Evolutionary conservation across 2,329 filamentous ascomycete species (phyloP).

Genomic region (Colletotrichum gigasporum): DNA sequence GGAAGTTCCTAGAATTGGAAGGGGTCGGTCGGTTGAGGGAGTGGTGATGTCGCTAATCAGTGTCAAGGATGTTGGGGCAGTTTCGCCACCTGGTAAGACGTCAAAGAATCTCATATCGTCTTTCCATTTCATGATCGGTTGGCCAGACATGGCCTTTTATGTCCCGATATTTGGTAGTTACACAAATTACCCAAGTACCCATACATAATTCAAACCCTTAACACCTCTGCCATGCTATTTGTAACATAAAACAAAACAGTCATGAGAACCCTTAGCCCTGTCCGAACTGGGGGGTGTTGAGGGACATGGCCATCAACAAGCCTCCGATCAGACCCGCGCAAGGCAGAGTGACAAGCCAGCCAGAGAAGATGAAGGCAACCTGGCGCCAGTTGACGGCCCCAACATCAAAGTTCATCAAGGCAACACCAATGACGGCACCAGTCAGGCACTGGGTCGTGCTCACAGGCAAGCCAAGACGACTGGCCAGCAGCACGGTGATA

Average conservation of each 20-base stretch:
- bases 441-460: constrained; percentile 40
- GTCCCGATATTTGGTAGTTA: too few species aligned
- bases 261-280: background rate
- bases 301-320: constrained; percentile 35
- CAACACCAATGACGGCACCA: constrained; percentile 38
- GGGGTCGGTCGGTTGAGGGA: too few species aligned
- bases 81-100: too few species aligned
- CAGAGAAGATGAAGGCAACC: constrained; percentile 38
- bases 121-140: too few species aligned
- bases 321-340: constrained; percentile 37
- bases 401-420: constrained; percentile 36
- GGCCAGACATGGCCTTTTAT: too few species aligned
- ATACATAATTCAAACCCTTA: background rate
- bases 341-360: constrained; percentile 38
- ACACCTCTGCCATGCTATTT: constrained; percentile 2
- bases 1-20: too few species aligned
- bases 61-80: too few species aligned
- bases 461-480: constrained; percentile 36
- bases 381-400: constrained; percentile 38
- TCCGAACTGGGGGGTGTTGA: constrained; percentile 36
- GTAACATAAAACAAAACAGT: background rate
- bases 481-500: constrained; percentile 40
- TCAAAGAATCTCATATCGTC: too few species aligned
- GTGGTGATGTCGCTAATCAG: too few species aligned
- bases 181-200: too few species aligned